Evolutionary conservation across 345 rosid genomes (phyloP).

Genomic region (Boechera divaricarpa): DNA sequence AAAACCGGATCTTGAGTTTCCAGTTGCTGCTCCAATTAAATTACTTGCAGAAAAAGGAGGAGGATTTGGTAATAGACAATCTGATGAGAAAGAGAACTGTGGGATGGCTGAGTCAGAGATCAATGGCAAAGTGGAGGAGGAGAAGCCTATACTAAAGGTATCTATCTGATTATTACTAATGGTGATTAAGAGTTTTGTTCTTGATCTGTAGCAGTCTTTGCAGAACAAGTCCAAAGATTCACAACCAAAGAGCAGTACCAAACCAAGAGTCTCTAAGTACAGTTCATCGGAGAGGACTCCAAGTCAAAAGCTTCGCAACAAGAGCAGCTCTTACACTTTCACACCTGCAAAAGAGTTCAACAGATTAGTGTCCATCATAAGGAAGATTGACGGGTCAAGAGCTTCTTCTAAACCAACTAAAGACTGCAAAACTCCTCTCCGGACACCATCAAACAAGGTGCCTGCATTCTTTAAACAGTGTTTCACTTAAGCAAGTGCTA

Average conservation of each 20-base stretch:
- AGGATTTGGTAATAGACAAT: conserved; percentile 29
- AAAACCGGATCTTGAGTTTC: conserved; percentile 17
- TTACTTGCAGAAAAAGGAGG: conserved; percentile 38
- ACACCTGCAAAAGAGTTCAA: conserved; percentile 74
- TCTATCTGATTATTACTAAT: neutral
- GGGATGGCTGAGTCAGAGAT: conserved; percentile 26
- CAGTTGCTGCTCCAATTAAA: neutral
- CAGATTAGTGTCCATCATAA: conserved; percentile 61
- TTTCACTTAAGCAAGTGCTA: conserved; percentile 19
- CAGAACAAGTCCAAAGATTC: conserved; percentile 51
- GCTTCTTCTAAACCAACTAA: conserved; percentile 51
- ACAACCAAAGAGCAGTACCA: conserved; percentile 49
- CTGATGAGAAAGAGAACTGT: conserved; percentile 51
- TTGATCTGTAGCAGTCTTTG: conserved; percentile 21
- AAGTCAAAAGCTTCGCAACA: conserved; percentile 47
- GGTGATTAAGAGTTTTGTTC: neutral
- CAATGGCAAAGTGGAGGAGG: conserved; percentile 24
- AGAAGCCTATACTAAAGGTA: conserved; percentile 58
- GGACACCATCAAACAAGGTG: conserved; percentile 64
- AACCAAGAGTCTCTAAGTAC: conserved; percentile 45
- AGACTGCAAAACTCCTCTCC: conserved; percentile 67
- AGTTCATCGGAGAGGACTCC: conserved; percentile 56
- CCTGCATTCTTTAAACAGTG: conserved; percentile 8
- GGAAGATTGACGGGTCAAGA: conserved; percentile 69
- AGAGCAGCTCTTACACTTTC: conserved; percentile 57